Evolutionary conservation across 192 early-diverging fungal species (phyloP).

Genomic region (Coemansia sp.): DNA sequence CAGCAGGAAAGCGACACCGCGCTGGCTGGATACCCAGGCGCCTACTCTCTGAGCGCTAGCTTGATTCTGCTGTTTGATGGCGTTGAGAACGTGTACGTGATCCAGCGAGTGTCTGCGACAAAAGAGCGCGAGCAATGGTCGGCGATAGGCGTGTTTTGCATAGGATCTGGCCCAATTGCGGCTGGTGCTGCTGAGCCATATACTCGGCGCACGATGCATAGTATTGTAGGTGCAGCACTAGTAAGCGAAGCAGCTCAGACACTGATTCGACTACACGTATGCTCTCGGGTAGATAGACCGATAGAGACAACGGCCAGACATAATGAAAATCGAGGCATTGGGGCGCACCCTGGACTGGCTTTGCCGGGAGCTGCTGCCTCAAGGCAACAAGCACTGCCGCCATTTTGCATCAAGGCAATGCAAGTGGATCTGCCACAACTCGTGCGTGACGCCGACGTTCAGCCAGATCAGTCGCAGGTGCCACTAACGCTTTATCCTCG

Average conservation of each 20-base stretch:
- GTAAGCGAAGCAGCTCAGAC: not conserved
- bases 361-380: not conserved
- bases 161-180: conserved; percentile 28
- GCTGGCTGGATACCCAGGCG: conserved; percentile 32
- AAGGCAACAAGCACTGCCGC: conserved; percentile 5
- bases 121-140: conserved; percentile 11
- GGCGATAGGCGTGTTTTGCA: conserved; percentile 19
- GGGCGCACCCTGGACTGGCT: not conserved
- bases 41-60: conserved; percentile 8
- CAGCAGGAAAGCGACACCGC: conserved; percentile 8
- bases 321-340: not conserved
- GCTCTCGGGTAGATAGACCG: conserved; percentile 8
- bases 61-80: conserved; percentile 42
- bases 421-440: conserved; percentile 13
- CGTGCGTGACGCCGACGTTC: not conserved
- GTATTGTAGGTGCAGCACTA: conserved; percentile 24
- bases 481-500: not conserved
- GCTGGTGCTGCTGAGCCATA: conserved; percentile 17
- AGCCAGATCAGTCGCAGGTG: not conserved
- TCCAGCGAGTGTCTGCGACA: not conserved
- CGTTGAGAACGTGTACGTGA: conserved; percentile 25
- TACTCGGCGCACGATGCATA: conserved; percentile 21
- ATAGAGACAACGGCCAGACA: not conserved
- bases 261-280: conserved; percentile 25
- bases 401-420: conserved; percentile 34